A percentile compares a stretch with the other conserved stretches of the same genome.
Evolutionary conservation across 1,284 basidiomycete genomes (phyloP).

Genomic region (Trametes polyzona): DNA sequence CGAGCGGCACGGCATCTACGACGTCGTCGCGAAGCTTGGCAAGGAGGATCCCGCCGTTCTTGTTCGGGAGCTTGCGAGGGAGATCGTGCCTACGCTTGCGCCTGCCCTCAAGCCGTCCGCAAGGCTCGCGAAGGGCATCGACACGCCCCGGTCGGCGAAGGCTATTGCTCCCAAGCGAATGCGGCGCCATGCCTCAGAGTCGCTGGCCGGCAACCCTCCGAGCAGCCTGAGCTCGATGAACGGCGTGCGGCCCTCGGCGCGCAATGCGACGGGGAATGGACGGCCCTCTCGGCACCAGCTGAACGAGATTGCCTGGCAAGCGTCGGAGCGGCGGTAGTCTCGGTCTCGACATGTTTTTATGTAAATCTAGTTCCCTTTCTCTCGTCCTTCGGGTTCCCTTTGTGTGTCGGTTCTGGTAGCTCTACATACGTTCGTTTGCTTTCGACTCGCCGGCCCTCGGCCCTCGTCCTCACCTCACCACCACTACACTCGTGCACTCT

Average conservation of each 20-base stretch:
- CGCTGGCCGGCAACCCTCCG: constrained; percentile 41
- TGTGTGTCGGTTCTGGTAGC: constrained; percentile 11
- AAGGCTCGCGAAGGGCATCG: constrained; percentile 40
- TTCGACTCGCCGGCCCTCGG: too few species aligned
- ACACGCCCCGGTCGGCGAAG: constrained; percentile 42
- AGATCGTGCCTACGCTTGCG: constrained; percentile 75
- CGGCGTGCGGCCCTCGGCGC: constrained; percentile 14
- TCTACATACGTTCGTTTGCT: constrained; percentile 23
- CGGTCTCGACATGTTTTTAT: too few species aligned
- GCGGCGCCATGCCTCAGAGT: constrained; percentile 71
- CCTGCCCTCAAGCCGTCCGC: constrained; percentile 62
- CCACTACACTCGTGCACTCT: constrained; percentile 16
- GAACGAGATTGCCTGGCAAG: constrained; percentile 29
- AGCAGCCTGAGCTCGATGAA: constrained; percentile 8
- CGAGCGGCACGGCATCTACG: constrained; percentile 76
- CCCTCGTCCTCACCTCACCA: constrained; percentile 11
- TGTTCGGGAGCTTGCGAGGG: constrained; percentile 85
- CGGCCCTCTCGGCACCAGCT: constrained; percentile 24
- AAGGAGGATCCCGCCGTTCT: constrained; percentile 86
- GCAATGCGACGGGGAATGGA: constrained; percentile 15
- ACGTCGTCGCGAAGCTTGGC: constrained; percentile 79
- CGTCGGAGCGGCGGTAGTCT: constrained; percentile 23
- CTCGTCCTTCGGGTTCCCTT: not conserved
- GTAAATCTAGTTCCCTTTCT: constrained; percentile 11
- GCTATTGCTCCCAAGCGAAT: constrained; percentile 65